A percentile compares a stretch with the other conserved stretches of the same genome.
Conservation (phyloP, 495 filamentous ascomycete genomes). For the Talaromyces adpressus region DNA sequence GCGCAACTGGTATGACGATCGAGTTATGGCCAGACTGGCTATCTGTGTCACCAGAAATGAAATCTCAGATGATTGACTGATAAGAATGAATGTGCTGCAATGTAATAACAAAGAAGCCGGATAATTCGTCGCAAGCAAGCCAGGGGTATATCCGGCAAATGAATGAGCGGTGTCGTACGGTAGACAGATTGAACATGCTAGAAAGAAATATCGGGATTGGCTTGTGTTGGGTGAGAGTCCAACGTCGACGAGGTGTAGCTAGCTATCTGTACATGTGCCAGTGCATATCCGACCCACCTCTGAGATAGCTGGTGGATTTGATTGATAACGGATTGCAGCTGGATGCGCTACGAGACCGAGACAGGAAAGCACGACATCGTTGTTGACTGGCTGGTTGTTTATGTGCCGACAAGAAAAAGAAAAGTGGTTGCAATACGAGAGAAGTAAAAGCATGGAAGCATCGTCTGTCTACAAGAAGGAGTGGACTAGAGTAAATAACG, state of each 20-base stretch:
- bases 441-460: background rate
- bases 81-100: background rate
- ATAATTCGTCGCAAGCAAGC: background rate
- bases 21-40: background rate
- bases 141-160: background rate
- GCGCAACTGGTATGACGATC: background rate
- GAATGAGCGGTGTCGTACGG: background rate
- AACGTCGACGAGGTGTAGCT: background rate
- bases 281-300: background rate
- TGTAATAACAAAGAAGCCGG: background rate
- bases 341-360: background rate
- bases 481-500: background rate
- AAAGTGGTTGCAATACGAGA: background rate
- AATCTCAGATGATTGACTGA: background rate
- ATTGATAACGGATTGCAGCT: background rate
- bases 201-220: slow-evolving; percentile 1
- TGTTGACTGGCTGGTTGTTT: background rate
- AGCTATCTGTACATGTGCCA: background rate
- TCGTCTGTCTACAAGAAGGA: background rate
- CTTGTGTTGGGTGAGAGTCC: background rate
- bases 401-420: background rate
- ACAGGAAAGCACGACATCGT: background rate
- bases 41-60: background rate
- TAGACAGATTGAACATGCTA: background rate
- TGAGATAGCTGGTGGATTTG: background rate